These are phyloP conservation scores for Metschnikowia kunwiensis DNA, from an alignment of 805 yeast genomes.

Conservation along the genomic window DNA sequence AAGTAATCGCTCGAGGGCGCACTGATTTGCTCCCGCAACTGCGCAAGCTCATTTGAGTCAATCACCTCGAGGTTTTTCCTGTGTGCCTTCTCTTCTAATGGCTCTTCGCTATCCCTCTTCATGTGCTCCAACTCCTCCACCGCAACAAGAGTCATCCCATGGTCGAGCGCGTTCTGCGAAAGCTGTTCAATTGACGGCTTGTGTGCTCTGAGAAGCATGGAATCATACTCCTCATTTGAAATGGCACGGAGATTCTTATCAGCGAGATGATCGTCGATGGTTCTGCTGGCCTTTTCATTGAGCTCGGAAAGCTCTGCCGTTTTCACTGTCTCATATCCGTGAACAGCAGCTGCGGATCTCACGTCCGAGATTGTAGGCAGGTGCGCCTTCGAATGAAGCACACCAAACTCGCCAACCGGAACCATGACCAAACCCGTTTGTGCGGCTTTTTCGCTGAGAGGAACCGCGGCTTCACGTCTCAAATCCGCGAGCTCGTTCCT, in stretches of 20 bases:
- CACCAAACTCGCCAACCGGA: constrained; percentile 14
- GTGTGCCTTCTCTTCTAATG: constrained; percentile 10
- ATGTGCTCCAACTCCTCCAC: constrained; percentile 23
- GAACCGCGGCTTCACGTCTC: constrained; percentile 11
- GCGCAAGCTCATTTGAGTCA: constrained; percentile 3
- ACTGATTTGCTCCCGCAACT: constrained; percentile 2
- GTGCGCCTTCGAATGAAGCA: constrained; percentile 8
- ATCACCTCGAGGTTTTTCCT: constrained; percentile 6
- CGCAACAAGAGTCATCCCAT: constrained; percentile 29
- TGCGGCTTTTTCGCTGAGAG: constrained; percentile 19
- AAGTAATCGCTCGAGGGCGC: constrained; percentile 7
- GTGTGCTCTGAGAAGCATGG: constrained; percentile 18
- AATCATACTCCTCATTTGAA: constrained; percentile 21
- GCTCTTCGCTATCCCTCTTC: constrained; percentile 8
- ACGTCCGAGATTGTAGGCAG: constrained; percentile 12
- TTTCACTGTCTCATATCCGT: constrained; percentile 8
- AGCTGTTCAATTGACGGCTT: constrained; percentile 29
- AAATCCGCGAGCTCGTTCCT: constrained; percentile 14
- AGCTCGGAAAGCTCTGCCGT: constrained; percentile 7
- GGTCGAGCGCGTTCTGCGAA: constrained; percentile 22
- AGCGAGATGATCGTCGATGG: constrained; percentile 15
- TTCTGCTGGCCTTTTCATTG: constrained; percentile 10
- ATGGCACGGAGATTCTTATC: constrained; percentile 12
- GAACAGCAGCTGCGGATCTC: constrained; percentile 11
- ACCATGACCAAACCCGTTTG: constrained; percentile 15